Evolutionary conservation across 225 moss, liverwort and hornwort species (phyloP).

Genomic region (Anthoceros angustus): DNA sequence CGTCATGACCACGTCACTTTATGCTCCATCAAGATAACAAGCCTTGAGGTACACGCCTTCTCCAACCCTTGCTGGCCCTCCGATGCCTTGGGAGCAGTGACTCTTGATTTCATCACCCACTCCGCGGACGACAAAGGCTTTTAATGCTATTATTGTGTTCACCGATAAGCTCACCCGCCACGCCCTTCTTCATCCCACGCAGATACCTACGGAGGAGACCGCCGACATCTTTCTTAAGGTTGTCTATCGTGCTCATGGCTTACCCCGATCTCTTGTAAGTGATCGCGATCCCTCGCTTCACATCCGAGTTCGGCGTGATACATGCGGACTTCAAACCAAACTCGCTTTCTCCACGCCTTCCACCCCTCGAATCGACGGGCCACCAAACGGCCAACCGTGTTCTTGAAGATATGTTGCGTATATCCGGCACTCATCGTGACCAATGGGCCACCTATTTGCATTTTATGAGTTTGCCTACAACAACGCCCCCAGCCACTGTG

Average conservation of each 20-base stretch:
- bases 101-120: background rate
- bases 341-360: background rate
- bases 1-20: background rate
- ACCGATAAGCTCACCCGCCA: constrained; percentile 5
- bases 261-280: background rate
- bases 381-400: background rate
- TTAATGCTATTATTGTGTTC: constrained; percentile 12
- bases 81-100: background rate
- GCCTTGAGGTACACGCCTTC: background rate
- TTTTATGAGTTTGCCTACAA: background rate
- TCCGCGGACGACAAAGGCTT: background rate
- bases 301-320: background rate
- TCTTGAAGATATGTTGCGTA: background rate
- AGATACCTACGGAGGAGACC: background rate
- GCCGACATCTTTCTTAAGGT: background rate
- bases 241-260: background rate
- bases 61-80: background rate
- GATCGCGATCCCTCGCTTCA: background rate
- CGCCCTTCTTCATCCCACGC: background rate
- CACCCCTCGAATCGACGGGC: background rate
- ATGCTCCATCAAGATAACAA: constrained; percentile 6
- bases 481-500: background rate
- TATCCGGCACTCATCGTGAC: background rate
- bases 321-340: background rate
- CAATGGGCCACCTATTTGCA: no score